Evolutionary conservation across 768 basidiomycete genomes (phyloP).

Genomic region (Psilocybe azurescens): DNA sequence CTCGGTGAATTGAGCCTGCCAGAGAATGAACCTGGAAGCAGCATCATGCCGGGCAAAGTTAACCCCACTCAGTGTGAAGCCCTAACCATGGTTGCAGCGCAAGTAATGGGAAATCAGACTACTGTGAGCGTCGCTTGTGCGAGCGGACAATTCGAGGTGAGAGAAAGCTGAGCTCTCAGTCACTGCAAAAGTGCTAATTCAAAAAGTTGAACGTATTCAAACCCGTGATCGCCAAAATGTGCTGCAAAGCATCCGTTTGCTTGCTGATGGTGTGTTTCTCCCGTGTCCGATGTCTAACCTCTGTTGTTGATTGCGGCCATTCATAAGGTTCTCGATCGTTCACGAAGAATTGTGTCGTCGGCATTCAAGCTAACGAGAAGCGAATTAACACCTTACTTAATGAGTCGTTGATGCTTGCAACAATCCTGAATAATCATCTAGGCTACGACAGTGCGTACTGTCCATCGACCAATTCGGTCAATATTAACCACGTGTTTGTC

Average conservation of each 20-base stretch:
- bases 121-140: slow-evolving; percentile 91
- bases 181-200: slow-evolving; percentile 14
- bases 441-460: slow-evolving; percentile 91
- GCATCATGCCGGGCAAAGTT: slow-evolving; percentile 99
- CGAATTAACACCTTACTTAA: slow-evolving; percentile 88
- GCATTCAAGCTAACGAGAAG: slow-evolving; percentile 96
- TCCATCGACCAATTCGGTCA: not conserved
- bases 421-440: slow-evolving; percentile 93
- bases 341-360: slow-evolving; percentile 96
- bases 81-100: slow-evolving; percentile 97
- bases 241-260: slow-evolving; percentile 90
- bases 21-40: slow-evolving; percentile 98
- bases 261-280: slow-evolving; percentile 78
- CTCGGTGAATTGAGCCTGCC: slow-evolving; percentile 93
- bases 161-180: slow-evolving; percentile 20
- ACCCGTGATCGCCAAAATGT: slow-evolving; percentile 99
- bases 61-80: slow-evolving; percentile 99
- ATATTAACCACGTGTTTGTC: slow-evolving; percentile 18
- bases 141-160: slow-evolving; percentile 95
- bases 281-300: slow-evolving; percentile 4
- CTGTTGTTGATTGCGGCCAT: slow-evolving; percentile 18
- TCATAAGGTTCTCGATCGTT: slow-evolving; percentile 82
- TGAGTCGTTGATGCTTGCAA: slow-evolving; percentile 97
- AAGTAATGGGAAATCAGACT: slow-evolving; percentile 98
- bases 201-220: slow-evolving; percentile 96